phyloP scores from a whole-genome alignment of 768 basidiomycete genomes.

The Dioszegia aurantiaca region DNA sequence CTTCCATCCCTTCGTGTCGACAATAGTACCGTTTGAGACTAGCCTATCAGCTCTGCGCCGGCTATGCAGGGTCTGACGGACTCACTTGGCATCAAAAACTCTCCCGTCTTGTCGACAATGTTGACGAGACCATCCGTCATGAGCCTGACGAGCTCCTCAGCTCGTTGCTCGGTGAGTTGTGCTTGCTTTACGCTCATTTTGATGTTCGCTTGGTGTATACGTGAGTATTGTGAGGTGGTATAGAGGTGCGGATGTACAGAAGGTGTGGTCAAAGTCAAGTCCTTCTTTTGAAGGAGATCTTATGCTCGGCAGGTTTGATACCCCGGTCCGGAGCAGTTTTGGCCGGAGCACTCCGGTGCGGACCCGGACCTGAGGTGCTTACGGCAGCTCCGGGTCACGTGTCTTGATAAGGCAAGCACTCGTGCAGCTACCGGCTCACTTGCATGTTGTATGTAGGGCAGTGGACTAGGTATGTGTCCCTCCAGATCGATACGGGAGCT shows the following conservation, averaged over 20 bases:
- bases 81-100: constrained; percentile 55
- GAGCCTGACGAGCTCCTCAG: constrained; percentile 38
- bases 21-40: constrained; percentile 58
- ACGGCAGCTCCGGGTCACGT: not conserved
- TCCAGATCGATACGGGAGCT: too few species aligned
- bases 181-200: constrained; percentile 2
- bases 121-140: constrained; percentile 55
- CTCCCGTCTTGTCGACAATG: constrained; percentile 59
- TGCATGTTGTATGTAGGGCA: too few species aligned
- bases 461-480: too few species aligned
- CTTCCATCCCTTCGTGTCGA: constrained; percentile 63
- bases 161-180: constrained; percentile 27
- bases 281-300: too few species aligned
- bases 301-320: not conserved
- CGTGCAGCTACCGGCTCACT: too few species aligned
- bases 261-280: too few species aligned
- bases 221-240: too few species aligned
- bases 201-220: too few species aligned
- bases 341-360: not conserved
- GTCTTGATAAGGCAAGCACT: too few species aligned
- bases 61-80: constrained; percentile 18
- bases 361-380: not conserved
- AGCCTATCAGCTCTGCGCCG: constrained; percentile 5
- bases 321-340: not conserved
- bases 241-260: too few species aligned